phyloP scores from a whole-genome alignment of 768 basidiomycete species.

The Mycena kentingensis region DNA sequence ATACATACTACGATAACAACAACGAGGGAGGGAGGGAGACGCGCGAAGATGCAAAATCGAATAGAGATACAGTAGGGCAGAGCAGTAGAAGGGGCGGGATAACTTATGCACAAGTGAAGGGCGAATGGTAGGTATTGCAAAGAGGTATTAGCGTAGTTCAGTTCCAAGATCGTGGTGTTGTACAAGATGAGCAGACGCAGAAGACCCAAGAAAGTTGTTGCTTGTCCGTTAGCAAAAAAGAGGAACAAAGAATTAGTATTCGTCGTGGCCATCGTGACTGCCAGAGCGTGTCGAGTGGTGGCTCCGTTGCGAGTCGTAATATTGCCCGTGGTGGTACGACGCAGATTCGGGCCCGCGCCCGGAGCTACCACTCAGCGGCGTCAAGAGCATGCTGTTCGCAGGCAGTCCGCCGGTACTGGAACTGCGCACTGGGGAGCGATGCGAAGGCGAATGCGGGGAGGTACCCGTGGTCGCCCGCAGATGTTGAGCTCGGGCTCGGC shows the following conservation, averaged over 20 bases:
- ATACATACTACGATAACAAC: neutral
- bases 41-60: neutral
- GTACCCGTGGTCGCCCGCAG: neutral
- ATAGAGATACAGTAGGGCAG: neutral
- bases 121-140: neutral
- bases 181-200: slow-evolving; percentile 1
- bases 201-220: neutral
- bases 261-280: neutral
- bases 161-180: neutral
- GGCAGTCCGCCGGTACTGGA: slow-evolving; percentile 47
- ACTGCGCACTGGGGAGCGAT: slow-evolving; percentile 9
- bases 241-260: neutral
- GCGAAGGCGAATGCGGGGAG: too few relatives aligned
- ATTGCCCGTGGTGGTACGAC: neutral
- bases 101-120: neutral
- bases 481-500: slow-evolving; percentile 10
- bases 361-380: too few relatives aligned
- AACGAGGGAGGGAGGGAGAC: neutral
- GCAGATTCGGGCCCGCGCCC: slow-evolving; percentile 37
- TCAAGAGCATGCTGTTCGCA: slow-evolving; percentile 67
- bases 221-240: neutral
- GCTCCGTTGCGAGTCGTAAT: neutral
- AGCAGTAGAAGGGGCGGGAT: neutral
- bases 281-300: neutral
- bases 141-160: neutral